Conservation (phyloP, 345 rosid genomes). For the Eucalyptus globulus region DNA sequence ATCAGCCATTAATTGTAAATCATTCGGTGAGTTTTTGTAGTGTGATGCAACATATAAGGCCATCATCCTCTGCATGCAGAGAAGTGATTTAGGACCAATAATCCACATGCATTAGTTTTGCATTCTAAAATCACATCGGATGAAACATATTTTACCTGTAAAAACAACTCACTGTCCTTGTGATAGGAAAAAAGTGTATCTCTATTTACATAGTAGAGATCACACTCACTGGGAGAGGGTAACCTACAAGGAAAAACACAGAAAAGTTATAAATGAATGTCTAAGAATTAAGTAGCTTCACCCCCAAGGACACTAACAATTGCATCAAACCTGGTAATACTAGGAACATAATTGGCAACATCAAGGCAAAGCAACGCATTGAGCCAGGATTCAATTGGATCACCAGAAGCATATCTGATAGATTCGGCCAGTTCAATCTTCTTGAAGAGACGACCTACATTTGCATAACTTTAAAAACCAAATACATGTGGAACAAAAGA, state of each 20-base stretch:
- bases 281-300: neutral
- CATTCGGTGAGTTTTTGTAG: conserved; percentile 97
- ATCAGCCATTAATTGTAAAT: conserved; percentile 93
- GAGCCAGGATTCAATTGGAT: conserved; percentile 98
- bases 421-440: conserved; percentile 91
- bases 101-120: neutral
- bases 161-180: conserved; percentile 85
- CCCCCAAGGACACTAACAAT: neutral
- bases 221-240: conserved; percentile 77
- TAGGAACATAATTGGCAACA: conserved; percentile 61
- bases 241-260: conserved; percentile 20
- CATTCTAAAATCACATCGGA: neutral
- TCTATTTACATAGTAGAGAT: conserved; percentile 83
- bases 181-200: conserved; percentile 93
- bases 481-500: neutral
- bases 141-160: conserved; percentile 33
- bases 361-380: conserved; percentile 86
- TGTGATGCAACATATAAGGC: conserved; percentile 92
- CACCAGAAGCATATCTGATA: conserved; percentile 85
- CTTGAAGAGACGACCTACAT: conserved; percentile 72
- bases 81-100: conserved; percentile 4
- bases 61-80: conserved; percentile 81
- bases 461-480: neutral
- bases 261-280: neutral
- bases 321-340: conserved; percentile 41